Base-by-base conservation (phyloP, 1,284 basidiomycete species). In the Ganoderma sinense region DNA sequence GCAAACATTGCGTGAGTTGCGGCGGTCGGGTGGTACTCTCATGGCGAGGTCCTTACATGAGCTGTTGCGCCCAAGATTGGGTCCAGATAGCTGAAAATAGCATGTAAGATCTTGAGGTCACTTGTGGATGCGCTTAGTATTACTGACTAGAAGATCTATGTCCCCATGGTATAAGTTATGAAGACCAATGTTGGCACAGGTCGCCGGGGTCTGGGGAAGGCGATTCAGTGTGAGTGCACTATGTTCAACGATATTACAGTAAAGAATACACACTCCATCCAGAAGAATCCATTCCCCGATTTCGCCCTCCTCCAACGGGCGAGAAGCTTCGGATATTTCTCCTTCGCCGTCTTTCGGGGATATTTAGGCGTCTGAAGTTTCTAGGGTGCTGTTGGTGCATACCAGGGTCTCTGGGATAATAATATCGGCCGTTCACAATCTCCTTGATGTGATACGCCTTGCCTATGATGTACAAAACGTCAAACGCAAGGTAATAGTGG, bases 241-340 rank as follows among this genome's bases (percentile, higher is more conserved):
- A 10, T 20, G 45, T 8, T 16, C 16, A 4, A 4, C 8, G 16
- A 13, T 7, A 3, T 18, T 23, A 43, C 18, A 55, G 40, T 33
- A 18, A 16, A 14, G 6, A 33, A 61, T 13, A 74, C 90, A 76
- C 81, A 96, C 95, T 18, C 93, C 94, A 71, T 95, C 92, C 1
- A 97, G 82, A 20, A 98, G 86, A 69, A 97, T 89, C 95, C 96
- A 97, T 82, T 97, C 94, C 60, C 88, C 94, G 56, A 91, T 82
- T 82, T 96, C 94, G 41, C 90, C 91, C 23, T 91, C 88, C 76
- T 89, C 88, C 67, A 96, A 77, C 16, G 92, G 90, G 66, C 96
- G 84, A 23, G 93, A 85, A 40, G 77, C 77, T 14, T 83, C 79
- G 18, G 90, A 89, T 26, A 82, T 87, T 75, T 97, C 94, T 1